A percentile compares a stretch with the other conserved stretches of the same genome.
Conservation (phyloP, 768 basidiomycete species). For the Lactarius deliciosus region DNA sequence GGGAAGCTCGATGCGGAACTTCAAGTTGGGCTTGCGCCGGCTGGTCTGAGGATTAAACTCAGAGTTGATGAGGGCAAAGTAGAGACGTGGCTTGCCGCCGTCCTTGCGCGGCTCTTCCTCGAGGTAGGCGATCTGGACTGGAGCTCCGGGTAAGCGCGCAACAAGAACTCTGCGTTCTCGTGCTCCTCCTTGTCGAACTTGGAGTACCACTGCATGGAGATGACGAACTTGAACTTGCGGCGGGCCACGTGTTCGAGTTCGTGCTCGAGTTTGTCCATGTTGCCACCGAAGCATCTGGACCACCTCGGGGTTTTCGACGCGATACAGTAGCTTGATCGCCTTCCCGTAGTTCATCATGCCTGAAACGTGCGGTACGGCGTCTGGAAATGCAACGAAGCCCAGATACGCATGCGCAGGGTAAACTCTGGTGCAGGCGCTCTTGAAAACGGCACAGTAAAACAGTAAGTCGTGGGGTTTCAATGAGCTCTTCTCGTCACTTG, state of each 20-base stretch:
- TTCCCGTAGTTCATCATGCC: conserved; percentile 99
- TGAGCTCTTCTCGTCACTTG: conserved; percentile 73
- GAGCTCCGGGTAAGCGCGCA: conserved; percentile 93
- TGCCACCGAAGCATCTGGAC: conserved; percentile 96
- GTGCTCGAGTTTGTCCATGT: conserved; percentile 93
- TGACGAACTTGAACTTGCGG: conserved; percentile 98
- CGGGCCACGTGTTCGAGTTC: conserved; percentile 98
- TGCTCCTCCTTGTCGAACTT: conserved; percentile 99
- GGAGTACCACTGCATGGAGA: conserved; percentile 98
- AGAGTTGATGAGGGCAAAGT: conserved; percentile 94
- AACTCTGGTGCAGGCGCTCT: conserved; percentile 98
- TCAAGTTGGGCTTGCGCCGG: conserved; percentile 68
- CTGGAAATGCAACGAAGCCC: conserved; percentile 98
- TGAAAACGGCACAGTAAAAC: conserved; percentile 98
- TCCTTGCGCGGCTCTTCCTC: conserved; percentile 97
- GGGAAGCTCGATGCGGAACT: conserved; percentile 97
- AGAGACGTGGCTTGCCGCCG: conserved; percentile 91
- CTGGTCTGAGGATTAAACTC: conserved; percentile 93
- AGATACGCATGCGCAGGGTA: conserved; percentile 96
- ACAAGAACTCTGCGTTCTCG: conserved; percentile 97
- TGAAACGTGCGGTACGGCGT: conserved; percentile 98
- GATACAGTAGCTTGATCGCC: conserved; percentile 98
- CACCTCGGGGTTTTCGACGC: conserved; percentile 98
- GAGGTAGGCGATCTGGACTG: conserved; percentile 91
- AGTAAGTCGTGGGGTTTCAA: conserved; percentile 90